Base-by-base conservation (phyloP, 306 rosid species). In the Macrotyloma uniflorum region DNA sequence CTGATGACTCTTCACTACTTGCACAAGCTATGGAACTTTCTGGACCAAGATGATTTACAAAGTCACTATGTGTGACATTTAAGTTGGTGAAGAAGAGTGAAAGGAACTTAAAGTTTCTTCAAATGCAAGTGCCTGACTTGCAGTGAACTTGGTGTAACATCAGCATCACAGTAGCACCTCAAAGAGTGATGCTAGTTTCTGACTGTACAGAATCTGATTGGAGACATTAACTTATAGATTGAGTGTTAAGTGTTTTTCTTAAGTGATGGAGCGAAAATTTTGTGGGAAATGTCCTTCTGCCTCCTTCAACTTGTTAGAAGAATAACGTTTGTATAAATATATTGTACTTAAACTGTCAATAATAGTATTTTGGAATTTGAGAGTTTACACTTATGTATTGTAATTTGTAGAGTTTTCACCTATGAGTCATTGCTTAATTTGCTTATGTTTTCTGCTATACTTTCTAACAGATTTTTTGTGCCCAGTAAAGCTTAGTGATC, bases 11-110 rank as follows among this genome's bases (percentile, higher is more conserved):
- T 78, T 93, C 99, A 47, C 75, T 96, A 87, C 98, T 96, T 65
- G 94, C 93, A 14, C 97, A 96, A 84, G 97, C 98, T 61, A 91
- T 96, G 99, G 99, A 96, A 77, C 99, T 96, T 75, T 96, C 99
- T 63, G 98, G 99, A 80, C 99, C 99, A 76, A 87, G 99, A 82
- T 96, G 71, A 88, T 50, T 67, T 38, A 43, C 13, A 30, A 14
- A 35, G 50, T 16, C 51, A 58, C 19, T 26, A 0, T 3, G 33
- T 15, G 45, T 15, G 33, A 26, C 35, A 58, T 28, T 58, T 2
- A n/a, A 16, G 53, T 67, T 71, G 67, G 49, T 70, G 13, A 42
- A 70, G 13, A 42, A 70, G 79, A 72, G 30, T 38, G 75, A 45
- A 22, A 43, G 32, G 65, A 4, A 66, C 26, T 33, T n/a, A 26